Conservation (phyloP, 2,329 filamentous ascomycete species). For the Ceratocystis papillata region DNA sequence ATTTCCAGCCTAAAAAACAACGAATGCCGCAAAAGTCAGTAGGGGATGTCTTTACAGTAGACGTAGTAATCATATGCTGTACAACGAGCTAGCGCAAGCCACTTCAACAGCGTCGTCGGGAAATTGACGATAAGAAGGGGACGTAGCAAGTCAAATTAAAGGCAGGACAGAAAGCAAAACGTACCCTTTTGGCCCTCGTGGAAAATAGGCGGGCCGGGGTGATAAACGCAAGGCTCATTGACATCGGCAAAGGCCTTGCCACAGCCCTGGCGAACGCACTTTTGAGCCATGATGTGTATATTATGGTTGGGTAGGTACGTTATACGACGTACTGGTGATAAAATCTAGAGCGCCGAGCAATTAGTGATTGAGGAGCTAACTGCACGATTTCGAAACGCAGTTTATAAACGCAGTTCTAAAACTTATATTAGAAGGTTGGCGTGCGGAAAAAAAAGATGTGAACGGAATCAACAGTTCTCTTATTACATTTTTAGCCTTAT, state of each 20-base stretch:
- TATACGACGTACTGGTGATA: neutral
- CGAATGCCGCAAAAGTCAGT: slow-evolving; percentile 1
- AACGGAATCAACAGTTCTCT: neutral
- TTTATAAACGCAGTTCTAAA: slow-evolving; percentile 8
- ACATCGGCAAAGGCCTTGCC: slow-evolving; percentile 75
- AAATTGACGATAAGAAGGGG: neutral
- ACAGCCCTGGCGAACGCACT: slow-evolving; percentile 95
- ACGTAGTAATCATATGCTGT: slow-evolving; percentile 23
- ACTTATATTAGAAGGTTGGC: neutral
- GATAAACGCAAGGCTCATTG: slow-evolving; percentile 71
- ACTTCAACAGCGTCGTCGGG: neutral
- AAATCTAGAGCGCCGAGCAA: neutral
- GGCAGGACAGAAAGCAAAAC: slow-evolving; percentile 26
- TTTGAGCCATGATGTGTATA: slow-evolving; percentile 50
- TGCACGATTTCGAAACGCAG: slow-evolving; percentile 7
- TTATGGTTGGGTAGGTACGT: neutral
- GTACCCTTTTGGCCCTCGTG: slow-evolving; percentile 97
- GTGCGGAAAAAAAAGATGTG: neutral
- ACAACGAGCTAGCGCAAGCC: neutral
- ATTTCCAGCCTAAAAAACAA: slow-evolving; percentile 71
- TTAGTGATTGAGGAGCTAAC: neutral
- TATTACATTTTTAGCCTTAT: neutral
- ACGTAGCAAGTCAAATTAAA: neutral
- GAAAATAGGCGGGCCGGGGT: slow-evolving; percentile 87
- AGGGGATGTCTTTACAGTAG: neutral